These are phyloP conservation scores for Leishmania aethiopica DNA, from an alignment of 208 protist genomes.

Conservation along the genomic window DNA sequence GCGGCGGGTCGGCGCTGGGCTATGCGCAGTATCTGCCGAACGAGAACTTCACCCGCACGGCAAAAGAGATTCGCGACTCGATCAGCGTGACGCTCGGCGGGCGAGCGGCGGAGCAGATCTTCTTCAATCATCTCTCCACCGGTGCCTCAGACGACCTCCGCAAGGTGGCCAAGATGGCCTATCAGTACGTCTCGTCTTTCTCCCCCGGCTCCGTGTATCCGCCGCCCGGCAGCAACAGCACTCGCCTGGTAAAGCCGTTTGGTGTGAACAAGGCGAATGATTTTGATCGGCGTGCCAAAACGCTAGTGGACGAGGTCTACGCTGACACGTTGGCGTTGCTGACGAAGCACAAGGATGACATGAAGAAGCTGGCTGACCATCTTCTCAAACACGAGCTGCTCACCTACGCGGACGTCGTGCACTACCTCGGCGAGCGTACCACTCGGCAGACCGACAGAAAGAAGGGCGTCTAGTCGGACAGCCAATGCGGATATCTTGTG, in stretches of 20 bases:
- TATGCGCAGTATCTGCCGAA: constrained; percentile 98
- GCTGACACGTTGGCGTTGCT: constrained; percentile 69
- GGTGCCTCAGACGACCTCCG: constrained; percentile 96
- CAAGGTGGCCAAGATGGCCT: constrained; percentile 95
- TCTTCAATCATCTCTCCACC: constrained; percentile 94
- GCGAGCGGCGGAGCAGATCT: constrained; percentile 91
- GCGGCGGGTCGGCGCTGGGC: constrained; percentile 94
- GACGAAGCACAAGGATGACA: constrained; percentile 70
- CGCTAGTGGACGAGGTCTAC: constrained; percentile 85
- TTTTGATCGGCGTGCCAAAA: constrained; percentile 90
- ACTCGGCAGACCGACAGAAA: constrained; percentile 50
- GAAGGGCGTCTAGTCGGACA: constrained; percentile 31
- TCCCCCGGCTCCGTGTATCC: constrained; percentile 70
- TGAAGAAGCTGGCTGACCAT: constrained; percentile 88
- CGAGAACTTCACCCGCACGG: constrained; percentile 92
- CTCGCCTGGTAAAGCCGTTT: constrained; percentile 90
- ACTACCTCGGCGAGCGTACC: constrained; percentile 69
- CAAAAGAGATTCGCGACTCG: constrained; percentile 93
- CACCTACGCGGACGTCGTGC: constrained; percentile 78
- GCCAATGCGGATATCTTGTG: not conserved
- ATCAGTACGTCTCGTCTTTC: constrained; percentile 87
- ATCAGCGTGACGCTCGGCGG: constrained; percentile 96
- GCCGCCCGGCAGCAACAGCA: constrained; percentile 56
- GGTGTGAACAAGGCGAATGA: constrained; percentile 74
- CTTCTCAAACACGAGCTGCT: constrained; percentile 84